Evolutionary conservation across 331 rosid genomes (phyloP).

Genomic region (Arachis monticola): DNA sequence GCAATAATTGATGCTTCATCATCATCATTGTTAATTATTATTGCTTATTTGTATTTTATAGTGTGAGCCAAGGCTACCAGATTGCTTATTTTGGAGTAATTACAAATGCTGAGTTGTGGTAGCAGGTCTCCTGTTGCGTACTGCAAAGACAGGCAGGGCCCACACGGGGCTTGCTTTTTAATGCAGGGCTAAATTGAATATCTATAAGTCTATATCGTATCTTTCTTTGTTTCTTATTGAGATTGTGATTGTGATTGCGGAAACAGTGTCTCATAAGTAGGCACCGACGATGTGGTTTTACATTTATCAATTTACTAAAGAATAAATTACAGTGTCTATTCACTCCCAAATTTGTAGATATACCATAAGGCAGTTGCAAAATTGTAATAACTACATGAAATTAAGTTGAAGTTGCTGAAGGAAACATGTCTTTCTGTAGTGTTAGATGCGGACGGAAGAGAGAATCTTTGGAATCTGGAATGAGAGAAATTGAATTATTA

Average conservation of each 20-base stretch:
- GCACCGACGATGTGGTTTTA: constrained; percentile 35
- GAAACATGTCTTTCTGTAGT: neutral
- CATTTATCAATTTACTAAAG: constrained; percentile 1
- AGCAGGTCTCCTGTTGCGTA: constrained; percentile 41
- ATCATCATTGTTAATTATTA: neutral
- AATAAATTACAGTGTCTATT: neutral
- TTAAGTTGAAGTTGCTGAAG: constrained; percentile 1
- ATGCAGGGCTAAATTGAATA: neutral
- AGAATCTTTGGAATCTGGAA: no score
- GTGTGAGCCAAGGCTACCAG: neutral
- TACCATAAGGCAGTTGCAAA: neutral
- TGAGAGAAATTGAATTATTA: no score
- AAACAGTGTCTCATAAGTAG: constrained; percentile 5
- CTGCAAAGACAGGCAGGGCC: constrained; percentile 40
- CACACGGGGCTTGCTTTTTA: constrained; percentile 20
- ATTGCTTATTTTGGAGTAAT: constrained; percentile 8
- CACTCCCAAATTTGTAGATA: neutral
- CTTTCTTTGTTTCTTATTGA: constrained; percentile 1
- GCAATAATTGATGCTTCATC: constrained; percentile 25
- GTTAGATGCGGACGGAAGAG: no score
- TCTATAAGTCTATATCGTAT: constrained; percentile 4
- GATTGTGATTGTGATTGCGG: constrained; percentile 31
- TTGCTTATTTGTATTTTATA: neutral
- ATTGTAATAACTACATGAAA: neutral
- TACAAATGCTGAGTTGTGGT: constrained; percentile 33